Evolutionary conservation across 495 filamentous ascomycete genomes (phyloP).

Genomic region (Gamarada debralockiae): DNA sequence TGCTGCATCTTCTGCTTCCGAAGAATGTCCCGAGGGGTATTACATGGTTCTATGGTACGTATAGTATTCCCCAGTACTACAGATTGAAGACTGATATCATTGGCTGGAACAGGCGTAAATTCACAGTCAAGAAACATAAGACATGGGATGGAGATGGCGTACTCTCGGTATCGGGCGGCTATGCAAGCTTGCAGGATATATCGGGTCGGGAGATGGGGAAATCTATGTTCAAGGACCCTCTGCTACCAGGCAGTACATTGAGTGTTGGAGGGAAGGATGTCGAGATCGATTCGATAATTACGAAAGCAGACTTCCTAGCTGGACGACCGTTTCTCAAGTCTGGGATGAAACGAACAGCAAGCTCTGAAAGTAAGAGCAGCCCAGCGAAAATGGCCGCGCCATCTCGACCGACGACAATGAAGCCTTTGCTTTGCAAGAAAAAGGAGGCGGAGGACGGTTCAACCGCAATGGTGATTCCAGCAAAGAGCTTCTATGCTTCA

Average conservation of each 20-base stretch:
- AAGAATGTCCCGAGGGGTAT: conserved; percentile 39
- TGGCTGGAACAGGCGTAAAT: conserved; percentile 57
- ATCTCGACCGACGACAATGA: neutral
- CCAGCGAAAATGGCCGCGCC: conserved; percentile 4
- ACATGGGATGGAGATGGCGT: conserved; percentile 86
- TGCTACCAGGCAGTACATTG: conserved; percentile 59
- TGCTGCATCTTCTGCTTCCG: neutral
- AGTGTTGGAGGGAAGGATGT: conserved; percentile 71
- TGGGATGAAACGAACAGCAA: conserved; percentile 11
- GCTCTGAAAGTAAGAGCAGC: conserved; percentile 9
- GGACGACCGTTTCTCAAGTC: conserved; percentile 44
- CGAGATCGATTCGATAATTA: conserved; percentile 64
- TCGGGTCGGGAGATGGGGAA: conserved; percentile 67
- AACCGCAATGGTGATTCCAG: conserved; percentile 12
- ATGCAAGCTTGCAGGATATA: conserved; percentile 59
- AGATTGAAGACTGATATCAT: conserved; percentile 4
- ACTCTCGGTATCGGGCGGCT: conserved; percentile 52
- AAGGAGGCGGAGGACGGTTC: neutral
- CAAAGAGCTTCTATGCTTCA: conserved; percentile 23
- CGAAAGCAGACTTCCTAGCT: conserved; percentile 61
- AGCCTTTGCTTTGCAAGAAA: neutral
- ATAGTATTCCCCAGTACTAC: conserved; percentile 13
- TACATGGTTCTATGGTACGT: conserved; percentile 65
- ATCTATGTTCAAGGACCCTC: conserved; percentile 44
- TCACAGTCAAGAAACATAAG: conserved; percentile 76